Evolutionary conservation across 805 yeast genomes (phyloP), one percentile per base, ranked within the genome.

Genomic region (Barnettozyma salicaria): DNA sequence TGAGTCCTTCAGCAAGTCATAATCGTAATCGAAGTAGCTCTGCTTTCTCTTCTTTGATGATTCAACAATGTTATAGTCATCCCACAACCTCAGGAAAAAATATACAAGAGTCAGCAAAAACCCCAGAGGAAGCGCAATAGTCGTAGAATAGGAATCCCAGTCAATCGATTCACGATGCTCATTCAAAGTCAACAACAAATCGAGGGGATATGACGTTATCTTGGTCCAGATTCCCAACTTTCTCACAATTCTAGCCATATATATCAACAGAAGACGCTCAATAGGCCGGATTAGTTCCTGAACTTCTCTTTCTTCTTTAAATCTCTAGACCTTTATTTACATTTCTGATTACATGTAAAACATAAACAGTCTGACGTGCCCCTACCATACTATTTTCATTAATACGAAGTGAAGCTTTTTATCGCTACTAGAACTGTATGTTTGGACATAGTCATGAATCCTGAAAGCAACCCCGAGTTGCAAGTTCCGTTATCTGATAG

Each of bases 161-260:
- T 54, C 58, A 16, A 54, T 47, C 17, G 53, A 41, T 27, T 47
- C 55, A 13, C 56, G 33, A 11, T 44, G 54, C 29, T 54, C 59
- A 26, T 54, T 54, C 14, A 54, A 35, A 16, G 42, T 44, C 3
- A 54, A 38, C 1, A 52, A 42, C 0, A 51, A 29, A 36, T 54
- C 59, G 6, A 53, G 30, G 1, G 57, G 59, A 27, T 51, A 52
- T n/a, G 56, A 36, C 27, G 36, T 44, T 7, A 48, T 8, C 16
- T 26, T 39, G 2, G 53, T 41, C 42, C 41, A 34, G 1, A 53
- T 19, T 6, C 52, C 40, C 27, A 41, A 51, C 21, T 39, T 53
- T 19, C 57, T 39, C 10, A 53, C 39, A 4, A 52, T 30, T 8
- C 44, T 34, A 6, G 44, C 39, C 52, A 47, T 50, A n/a, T n/a